phyloP scores from a whole-genome alignment of 2,329 filamentous ascomycete species.

The Didymella keratinophila region DNA sequence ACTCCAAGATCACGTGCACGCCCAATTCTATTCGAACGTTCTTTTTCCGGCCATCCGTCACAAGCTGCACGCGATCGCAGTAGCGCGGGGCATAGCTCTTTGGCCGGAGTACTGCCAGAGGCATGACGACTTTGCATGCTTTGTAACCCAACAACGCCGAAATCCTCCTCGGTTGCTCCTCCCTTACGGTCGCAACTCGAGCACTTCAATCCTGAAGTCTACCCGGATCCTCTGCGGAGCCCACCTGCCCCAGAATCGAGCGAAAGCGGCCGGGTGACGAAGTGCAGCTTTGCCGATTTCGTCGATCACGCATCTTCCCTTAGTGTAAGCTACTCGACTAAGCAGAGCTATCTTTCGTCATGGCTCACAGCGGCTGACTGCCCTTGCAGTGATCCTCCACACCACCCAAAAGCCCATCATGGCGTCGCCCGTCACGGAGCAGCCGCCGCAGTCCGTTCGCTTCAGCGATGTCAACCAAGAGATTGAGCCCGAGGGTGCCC shows the following conservation, averaged over 20 bases:
- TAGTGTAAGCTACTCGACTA: conserved; percentile 29
- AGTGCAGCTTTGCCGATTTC: conserved; percentile 25
- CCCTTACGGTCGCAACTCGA: conserved; percentile 12
- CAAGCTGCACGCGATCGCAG: conserved; percentile 19
- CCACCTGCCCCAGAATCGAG: conserved; percentile 15
- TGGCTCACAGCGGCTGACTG: conserved; percentile 22
- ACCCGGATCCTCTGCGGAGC: conserved; percentile 22
- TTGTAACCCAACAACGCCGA: conserved; percentile 13
- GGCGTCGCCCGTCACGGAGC: conserved; percentile 35
- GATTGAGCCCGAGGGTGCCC: conserved; percentile 47
- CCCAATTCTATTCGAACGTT: conserved; percentile 5
- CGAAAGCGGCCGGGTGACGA: conserved; percentile 20
- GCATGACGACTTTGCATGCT: conserved; percentile 31
- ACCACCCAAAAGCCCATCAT: conserved; percentile 29
- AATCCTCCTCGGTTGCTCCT: conserved; percentile 8
- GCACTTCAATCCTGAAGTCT: conserved; percentile 1
- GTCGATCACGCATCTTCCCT: conserved; percentile 24
- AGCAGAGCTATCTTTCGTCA: conserved; percentile 34
- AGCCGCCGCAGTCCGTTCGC: conserved; percentile 47
- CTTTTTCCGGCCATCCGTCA: conserved; percentile 18
- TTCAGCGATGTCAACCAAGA: conserved; percentile 52
- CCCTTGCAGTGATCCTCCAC: conserved; percentile 18
- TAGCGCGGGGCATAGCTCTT: conserved; percentile 25
- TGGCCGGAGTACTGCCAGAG: conserved; percentile 14
- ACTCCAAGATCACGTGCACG: conserved; percentile 9